phyloP scores from a whole-genome alignment of 2,329 filamentous ascomycete species.

The Colletotrichum sp. region DNA sequence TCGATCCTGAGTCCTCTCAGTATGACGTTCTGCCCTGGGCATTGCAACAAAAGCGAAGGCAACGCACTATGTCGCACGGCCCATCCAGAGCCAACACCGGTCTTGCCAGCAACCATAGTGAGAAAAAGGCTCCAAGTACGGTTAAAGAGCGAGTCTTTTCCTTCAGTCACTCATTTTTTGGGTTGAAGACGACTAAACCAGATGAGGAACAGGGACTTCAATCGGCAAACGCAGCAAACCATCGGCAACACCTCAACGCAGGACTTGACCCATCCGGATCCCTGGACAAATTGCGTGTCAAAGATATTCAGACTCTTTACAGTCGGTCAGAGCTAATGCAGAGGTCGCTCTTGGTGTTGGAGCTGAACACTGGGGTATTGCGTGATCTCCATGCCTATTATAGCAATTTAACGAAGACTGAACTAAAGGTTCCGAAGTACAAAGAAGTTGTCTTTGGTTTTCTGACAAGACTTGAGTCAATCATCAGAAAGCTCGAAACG shows the following conservation, averaged over 20 bases:
- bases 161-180: neutral
- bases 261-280: neutral
- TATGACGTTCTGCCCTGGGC: fast-evolving
- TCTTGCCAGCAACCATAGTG: fast-evolving
- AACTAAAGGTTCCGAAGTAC: neutral
- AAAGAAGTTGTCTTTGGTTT: neutral
- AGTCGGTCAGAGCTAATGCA: neutral
- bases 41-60: neutral
- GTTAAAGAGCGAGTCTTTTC: neutral
- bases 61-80: fast-evolving
- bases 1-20: fast-evolving
- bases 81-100: neutral
- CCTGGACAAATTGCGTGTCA: neutral
- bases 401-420: too few relatives aligned
- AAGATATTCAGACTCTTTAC: neutral
- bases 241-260: neutral
- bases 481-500: neutral
- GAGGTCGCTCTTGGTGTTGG: neutral
- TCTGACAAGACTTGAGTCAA: neutral
- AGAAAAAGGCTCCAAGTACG: fast-evolving
- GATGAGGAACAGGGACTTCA: neutral
- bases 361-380: neutral
- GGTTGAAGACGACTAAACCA: neutral
- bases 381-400: neutral
- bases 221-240: neutral